Evolutionary conservation across 2,329 filamentous ascomycete genomes (phyloP).

Genomic region (Dactylellina haptotyla): DNA sequence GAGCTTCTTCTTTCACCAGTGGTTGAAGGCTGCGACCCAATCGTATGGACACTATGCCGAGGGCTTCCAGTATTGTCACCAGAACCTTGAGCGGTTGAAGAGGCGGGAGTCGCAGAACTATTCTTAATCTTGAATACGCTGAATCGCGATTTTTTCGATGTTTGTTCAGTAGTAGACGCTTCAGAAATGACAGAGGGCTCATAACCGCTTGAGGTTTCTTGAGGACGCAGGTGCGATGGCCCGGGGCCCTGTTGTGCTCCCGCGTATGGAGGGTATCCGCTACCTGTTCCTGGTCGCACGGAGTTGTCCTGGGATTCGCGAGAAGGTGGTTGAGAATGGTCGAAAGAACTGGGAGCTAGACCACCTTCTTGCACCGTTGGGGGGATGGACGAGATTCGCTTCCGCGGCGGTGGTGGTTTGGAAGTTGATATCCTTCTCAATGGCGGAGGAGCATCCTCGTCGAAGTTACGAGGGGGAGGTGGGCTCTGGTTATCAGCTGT

Average conservation of each 20-base stretch:
- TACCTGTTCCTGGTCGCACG: constrained; percentile 1
- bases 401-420: constrained; percentile 39
- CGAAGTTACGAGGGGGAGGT: constrained; percentile 10
- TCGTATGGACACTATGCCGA: constrained; percentile 41
- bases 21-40: constrained; percentile 34
- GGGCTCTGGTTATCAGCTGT: constrained; percentile 20
- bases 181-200: constrained; percentile 43
- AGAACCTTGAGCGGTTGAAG: constrained; percentile 1
- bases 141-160: constrained; percentile 39
- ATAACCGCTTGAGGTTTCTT: constrained; percentile 37
- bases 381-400: constrained; percentile 37
- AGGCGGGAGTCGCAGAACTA: constrained; percentile 9
- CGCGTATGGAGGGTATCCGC: constrained; percentile 8
- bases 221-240: constrained; percentile 21
- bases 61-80: constrained; percentile 36
- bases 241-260: constrained; percentile 20
- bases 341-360: constrained; percentile 16
- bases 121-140: constrained; percentile 40
- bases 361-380: constrained; percentile 31
- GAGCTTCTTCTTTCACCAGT: constrained; percentile 34
- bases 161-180: constrained; percentile 30
- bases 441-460: constrained; percentile 47
- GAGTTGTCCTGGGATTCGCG: constrained; percentile 23
- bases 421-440: constrained; percentile 50
- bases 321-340: constrained; percentile 17